Base-by-base conservation (phyloP, 306 rosid species). In the Ammopiptanthus mongolicus region DNA sequence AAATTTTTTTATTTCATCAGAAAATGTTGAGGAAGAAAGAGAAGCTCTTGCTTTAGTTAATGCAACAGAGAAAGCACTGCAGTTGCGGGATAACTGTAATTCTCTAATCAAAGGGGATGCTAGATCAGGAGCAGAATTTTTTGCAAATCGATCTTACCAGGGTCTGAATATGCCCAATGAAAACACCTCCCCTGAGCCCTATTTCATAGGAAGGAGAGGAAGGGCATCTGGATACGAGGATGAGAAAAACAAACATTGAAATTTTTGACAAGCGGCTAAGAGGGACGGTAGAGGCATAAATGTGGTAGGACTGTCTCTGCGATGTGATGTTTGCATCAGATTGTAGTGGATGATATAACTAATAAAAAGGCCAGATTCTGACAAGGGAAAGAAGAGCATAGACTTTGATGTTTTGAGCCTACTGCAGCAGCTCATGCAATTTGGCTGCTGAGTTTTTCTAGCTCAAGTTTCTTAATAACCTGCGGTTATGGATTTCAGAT, bases 111-210 rank as follows among this genome's bases (percentile, higher is more conserved):
- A 87, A 71, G 87, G 88, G 57, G 78, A 72, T 29, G 92, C 87
- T 17, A 87, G 69, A 73, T 89, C 97, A 55, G 96, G 96, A 74
- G 92, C 94, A 8, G 94, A 91, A 81, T 93, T 85, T 78, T 79
- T 93, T 14, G 90, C 86, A 1, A 39, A 80, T 62, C 85, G 97
- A 55, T 88, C 97, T 36, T 94, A 85, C 78, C 97, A 86, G 65
- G 98, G 98, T 53, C 82, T 94, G 25, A 88, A 84, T 60, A 84
- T 88, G n/a, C 69, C 85, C 7, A 33, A 63, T 3, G 87, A 87
- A 42, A 72, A 79, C 58, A 63, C 84, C 47, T 58, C 69, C 51
- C 91, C 96, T 0, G 91, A 90, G 55, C 86, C 89, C 15, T 91
- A 73, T 84, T 56, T 88, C 15, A 52, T 76, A 5, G 98, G 97